Conservation (phyloP, 179 eudicot species). For the Amaranthus tricolor region DNA sequence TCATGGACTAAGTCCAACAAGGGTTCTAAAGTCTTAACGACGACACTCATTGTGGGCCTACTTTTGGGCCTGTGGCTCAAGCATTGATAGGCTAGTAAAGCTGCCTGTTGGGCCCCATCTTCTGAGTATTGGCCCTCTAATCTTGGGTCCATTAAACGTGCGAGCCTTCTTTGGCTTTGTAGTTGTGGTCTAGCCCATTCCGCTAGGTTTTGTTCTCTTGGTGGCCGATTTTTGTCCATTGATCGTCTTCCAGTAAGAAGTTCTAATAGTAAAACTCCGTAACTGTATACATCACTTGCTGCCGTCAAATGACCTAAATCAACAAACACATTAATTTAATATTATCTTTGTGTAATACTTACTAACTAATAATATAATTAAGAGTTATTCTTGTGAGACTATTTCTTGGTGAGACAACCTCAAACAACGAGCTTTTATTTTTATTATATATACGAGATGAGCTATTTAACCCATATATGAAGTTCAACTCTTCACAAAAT, state of each 20-base stretch:
- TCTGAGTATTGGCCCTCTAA: slow-evolving; percentile 43
- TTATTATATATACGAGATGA: no score
- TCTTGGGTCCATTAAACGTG: slow-evolving; percentile 45
- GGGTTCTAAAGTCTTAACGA: slow-evolving; percentile 43
- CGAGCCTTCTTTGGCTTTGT: slow-evolving; percentile 37
- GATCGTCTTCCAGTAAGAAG: slow-evolving; percentile 49
- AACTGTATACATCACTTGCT: slow-evolving; percentile 56
- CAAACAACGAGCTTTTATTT: no score
- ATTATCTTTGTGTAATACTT: no score
- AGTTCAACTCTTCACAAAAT: no score
- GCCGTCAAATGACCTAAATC: slow-evolving; percentile 49
- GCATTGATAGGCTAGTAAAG: slow-evolving; percentile 49
- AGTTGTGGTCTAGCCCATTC: slow-evolving; percentile 57
- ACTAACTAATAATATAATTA: no score
- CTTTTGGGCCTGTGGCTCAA: slow-evolving; percentile 43
- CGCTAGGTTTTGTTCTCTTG: slow-evolving; percentile 45
- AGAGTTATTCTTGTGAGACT: no score
- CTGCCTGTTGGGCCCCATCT: slow-evolving; percentile 41
- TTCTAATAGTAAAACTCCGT: slow-evolving; percentile 50
- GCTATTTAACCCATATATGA: no score
- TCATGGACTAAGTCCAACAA: slow-evolving; percentile 33
- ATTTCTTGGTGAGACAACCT: no score
- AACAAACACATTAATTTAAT: no score
- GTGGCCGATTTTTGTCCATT: slow-evolving; percentile 41
- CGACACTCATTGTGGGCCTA: slow-evolving; percentile 44